phyloP scores from a whole-genome alignment of 768 basidiomycete species.

The Lentinus tigrinus region DNA sequence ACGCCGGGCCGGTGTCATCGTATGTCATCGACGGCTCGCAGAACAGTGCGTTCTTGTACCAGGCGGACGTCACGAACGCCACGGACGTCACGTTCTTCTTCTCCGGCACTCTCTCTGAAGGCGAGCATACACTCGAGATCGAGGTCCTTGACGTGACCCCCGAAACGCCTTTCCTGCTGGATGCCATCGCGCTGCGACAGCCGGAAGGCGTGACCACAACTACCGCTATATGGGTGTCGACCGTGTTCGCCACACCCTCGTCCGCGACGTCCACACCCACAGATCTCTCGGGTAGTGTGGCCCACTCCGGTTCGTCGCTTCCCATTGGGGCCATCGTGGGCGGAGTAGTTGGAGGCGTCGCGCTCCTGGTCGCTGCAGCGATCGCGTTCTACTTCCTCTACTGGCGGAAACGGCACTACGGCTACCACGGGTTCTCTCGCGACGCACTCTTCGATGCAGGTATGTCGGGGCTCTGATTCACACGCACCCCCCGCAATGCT shows the following conservation, averaged over 20 bases:
- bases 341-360: constrained; percentile 16
- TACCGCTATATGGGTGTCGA: constrained; percentile 11
- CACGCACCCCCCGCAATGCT: not conserved
- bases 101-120: constrained; percentile 11
- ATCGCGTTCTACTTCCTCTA: constrained; percentile 16
- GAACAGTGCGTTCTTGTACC: constrained; percentile 13
- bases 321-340: constrained; percentile 20
- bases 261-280: not conserved
- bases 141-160: constrained; percentile 2
- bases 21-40: constrained; percentile 16
- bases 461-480: not conserved
- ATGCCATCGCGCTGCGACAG: constrained; percentile 13
- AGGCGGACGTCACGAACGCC: constrained; percentile 1
- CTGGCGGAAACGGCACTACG: constrained; percentile 9
- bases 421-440: constrained; percentile 3
- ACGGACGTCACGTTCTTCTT: constrained; percentile 12
- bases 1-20: constrained; percentile 7
- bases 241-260: constrained; percentile 7
- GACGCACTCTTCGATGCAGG: constrained; percentile 7
- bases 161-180: constrained; percentile 16
- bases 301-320: not conserved
- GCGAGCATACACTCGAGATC: constrained; percentile 21
- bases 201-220: not conserved
- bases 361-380: constrained; percentile 7
- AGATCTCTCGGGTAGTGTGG: not conserved